Evolutionary conservation across 2,329 filamentous ascomycete genomes (phyloP).

Genomic region (Fulvia fulva): DNA sequence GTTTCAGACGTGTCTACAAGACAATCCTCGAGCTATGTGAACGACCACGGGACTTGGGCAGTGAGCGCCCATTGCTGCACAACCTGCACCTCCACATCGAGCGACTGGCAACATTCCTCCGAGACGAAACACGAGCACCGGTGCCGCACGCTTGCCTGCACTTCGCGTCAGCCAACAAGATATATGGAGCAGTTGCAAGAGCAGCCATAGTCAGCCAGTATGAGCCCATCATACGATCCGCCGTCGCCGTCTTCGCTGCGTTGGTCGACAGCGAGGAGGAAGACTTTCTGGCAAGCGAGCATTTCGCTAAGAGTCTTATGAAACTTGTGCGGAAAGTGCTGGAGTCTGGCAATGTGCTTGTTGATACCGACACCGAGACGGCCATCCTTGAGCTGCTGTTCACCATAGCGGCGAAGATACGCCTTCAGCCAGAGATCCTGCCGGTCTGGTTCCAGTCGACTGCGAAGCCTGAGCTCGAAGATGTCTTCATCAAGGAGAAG

Average conservation of each 20-base stretch:
- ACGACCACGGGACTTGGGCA: conserved; percentile 48
- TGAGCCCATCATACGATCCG: conserved; percentile 78
- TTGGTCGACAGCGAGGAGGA: conserved; percentile 96
- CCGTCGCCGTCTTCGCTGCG: conserved; percentile 81
- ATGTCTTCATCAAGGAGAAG: conserved; percentile 46
- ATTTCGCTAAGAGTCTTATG: conserved; percentile 83
- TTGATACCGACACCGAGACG: conserved; percentile 77
- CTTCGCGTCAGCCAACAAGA: conserved; percentile 79
- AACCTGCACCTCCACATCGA: conserved; percentile 53
- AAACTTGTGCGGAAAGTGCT: conserved; percentile 78
- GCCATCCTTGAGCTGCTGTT: conserved; percentile 90
- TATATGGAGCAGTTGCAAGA: conserved; percentile 85
- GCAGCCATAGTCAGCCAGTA: conserved; percentile 82
- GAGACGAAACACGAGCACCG: conserved; percentile 83
- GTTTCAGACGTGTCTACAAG: conserved; percentile 60
- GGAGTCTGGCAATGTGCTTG: conserved; percentile 66
- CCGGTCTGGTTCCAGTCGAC: conserved; percentile 80
- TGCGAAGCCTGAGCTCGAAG: conserved; percentile 31
- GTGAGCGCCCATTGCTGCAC: conserved; percentile 49
- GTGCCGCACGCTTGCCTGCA: conserved; percentile 87
- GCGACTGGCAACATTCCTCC: conserved; percentile 64
- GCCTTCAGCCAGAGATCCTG: conserved; percentile 80
- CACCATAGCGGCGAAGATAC: conserved; percentile 93
- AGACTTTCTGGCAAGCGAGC: conserved; percentile 80
- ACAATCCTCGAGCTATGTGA: conserved; percentile 61